Conservation (phyloP, 257 asterid species). For the Cinchona pubescens region DNA sequence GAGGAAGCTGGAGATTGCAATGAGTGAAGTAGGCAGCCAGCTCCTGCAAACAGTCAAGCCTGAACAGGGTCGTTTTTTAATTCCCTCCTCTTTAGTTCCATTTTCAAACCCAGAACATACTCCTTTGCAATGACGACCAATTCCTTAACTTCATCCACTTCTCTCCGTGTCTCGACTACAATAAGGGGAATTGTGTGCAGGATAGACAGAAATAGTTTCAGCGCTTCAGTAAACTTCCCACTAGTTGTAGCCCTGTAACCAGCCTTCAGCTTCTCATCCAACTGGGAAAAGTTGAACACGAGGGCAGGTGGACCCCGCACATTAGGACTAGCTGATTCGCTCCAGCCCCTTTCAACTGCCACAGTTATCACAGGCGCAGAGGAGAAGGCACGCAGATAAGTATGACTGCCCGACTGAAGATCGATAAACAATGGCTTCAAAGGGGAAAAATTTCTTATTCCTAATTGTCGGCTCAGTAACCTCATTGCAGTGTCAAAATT, state of each 20-base stretch:
- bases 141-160: slow-evolving; percentile 87
- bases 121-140: slow-evolving; percentile 60
- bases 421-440: slow-evolving; percentile 56
- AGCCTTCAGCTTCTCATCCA: slow-evolving; percentile 74
- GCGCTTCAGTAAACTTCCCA: slow-evolving; percentile 79
- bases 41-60: slow-evolving; percentile 92
- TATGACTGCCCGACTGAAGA: slow-evolving; percentile 79
- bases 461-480: slow-evolving; percentile 74
- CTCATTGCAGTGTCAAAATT: slow-evolving; percentile 95
- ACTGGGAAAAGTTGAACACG: slow-evolving; percentile 55
- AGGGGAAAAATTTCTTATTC: slow-evolving; percentile 68
- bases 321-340: slow-evolving; percentile 60
- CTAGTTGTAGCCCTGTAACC: slow-evolving; percentile 73
- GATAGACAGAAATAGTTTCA: slow-evolving; percentile 48
- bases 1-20: slow-evolving; percentile 74
- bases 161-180: slow-evolving; percentile 73
- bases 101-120: slow-evolving; percentile 64
- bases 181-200: slow-evolving; percentile 74
- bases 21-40: slow-evolving; percentile 92
- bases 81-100: slow-evolving; percentile 86
- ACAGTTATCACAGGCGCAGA: slow-evolving; percentile 62
- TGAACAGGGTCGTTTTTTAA: slow-evolving; percentile 55
- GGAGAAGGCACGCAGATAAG: slow-evolving; percentile 64
- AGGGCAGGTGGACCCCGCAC: slow-evolving; percentile 84
- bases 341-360: slow-evolving; percentile 91